Conservation (phyloP, 1,284 basidiomycete genomes). For the Sanghuangporus sanghuang region DNA sequence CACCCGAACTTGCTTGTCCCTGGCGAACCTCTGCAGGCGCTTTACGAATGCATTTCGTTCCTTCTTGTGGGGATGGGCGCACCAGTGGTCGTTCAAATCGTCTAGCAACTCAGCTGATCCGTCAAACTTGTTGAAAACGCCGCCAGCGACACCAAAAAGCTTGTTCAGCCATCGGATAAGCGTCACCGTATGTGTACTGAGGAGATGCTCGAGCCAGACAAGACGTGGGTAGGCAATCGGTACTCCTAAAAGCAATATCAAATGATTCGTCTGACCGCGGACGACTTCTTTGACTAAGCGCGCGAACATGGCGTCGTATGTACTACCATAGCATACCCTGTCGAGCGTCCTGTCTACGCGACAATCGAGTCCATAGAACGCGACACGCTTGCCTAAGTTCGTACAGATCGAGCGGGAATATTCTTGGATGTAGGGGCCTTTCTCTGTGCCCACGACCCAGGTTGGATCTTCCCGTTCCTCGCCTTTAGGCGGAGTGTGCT, state of each 20-base stretch:
- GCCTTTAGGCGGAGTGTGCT: constrained; percentile 24
- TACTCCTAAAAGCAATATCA: constrained; percentile 30
- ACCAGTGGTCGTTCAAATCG: constrained; percentile 32
- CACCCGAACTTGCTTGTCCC: constrained; percentile 27
- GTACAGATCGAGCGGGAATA: constrained; percentile 23
- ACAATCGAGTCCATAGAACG: constrained; percentile 31
- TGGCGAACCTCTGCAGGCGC: constrained; percentile 27
- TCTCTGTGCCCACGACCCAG: constrained; percentile 20
- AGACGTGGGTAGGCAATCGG: constrained; percentile 26
- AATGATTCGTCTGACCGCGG: constrained; percentile 24
- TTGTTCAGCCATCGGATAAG: constrained; percentile 19
- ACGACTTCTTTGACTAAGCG: constrained; percentile 26
- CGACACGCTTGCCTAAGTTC: constrained; percentile 21
- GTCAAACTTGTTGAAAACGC: constrained; percentile 28
- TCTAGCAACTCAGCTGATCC: constrained; percentile 31
- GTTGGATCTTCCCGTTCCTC: constrained; percentile 19
- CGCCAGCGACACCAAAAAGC: constrained; percentile 19
- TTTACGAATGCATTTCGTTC: constrained; percentile 38
- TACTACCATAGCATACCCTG: constrained; percentile 27
- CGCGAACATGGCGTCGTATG: constrained; percentile 29
- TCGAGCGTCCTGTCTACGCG: constrained; percentile 30
- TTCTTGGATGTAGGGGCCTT: constrained; percentile 22
- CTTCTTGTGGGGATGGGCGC: constrained; percentile 33
- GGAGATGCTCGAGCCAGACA: constrained; percentile 23
- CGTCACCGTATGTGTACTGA: constrained; percentile 17